phyloP scores from a whole-genome alignment of 1,284 basidiomycete species.

The Coriolopsis trogii region DNA sequence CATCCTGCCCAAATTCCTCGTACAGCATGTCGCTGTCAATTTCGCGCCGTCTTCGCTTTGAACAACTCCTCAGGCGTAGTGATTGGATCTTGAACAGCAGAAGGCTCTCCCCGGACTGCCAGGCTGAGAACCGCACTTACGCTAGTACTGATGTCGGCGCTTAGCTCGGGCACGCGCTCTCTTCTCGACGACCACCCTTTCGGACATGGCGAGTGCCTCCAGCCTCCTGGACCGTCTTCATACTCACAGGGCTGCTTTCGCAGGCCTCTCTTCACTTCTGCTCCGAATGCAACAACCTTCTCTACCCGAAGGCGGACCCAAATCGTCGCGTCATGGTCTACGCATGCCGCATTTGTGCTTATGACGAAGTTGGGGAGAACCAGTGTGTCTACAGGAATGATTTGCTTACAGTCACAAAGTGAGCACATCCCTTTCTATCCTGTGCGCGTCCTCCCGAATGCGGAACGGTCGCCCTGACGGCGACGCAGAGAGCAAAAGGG shows the following conservation, averaged over 20 bases:
- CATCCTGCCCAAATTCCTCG: no score
- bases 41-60: no score
- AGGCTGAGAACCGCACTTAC: no score
- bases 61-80: no score
- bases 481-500: slow-evolving; percentile 86
- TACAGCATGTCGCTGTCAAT: no score
- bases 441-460: no score
- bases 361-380: slow-evolving; percentile 86
- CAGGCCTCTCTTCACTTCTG: slow-evolving; percentile 86
- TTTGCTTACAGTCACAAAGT: slow-evolving; percentile 93
- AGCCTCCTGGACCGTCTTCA: neutral
- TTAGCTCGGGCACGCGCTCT: no score
- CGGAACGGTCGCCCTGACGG: slow-evolving; percentile 3
- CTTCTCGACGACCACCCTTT: no score
- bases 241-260: neutral
- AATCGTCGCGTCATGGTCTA: slow-evolving; percentile 88
- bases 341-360: slow-evolving; percentile 91
- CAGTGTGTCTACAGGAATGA: slow-evolving; percentile 95
- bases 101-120: no score
- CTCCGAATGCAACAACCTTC: slow-evolving; percentile 91
- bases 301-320: slow-evolving; percentile 92
- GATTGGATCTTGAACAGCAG: no score
- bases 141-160: no score
- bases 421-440: slow-evolving; percentile 37
- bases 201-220: no score